phyloP scores from a whole-genome alignment of 208 protist species.

The Leishmania amazonensis region DNA sequence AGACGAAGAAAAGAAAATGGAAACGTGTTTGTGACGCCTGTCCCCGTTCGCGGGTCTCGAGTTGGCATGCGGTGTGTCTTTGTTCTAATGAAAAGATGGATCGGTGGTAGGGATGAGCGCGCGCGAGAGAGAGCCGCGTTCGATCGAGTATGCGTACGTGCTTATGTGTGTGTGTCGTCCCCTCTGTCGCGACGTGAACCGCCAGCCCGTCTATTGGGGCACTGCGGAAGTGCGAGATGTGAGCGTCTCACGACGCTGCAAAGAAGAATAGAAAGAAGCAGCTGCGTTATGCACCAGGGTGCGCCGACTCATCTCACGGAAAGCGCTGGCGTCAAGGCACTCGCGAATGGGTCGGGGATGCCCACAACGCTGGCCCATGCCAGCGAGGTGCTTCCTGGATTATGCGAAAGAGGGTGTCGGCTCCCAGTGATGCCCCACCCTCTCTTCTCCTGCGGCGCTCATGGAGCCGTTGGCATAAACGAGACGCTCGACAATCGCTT shows the following conservation, averaged over 20 bases:
- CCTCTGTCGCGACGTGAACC: neutral
- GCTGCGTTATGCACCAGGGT: neutral
- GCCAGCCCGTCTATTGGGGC: neutral
- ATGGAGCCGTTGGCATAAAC: neutral
- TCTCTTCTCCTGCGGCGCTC: neutral
- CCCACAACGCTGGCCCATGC: neutral
- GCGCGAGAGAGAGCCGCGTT: neutral
- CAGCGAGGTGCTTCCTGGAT: neutral
- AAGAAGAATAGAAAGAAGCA: neutral
- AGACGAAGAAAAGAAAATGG: no score
- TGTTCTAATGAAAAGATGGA: no score
- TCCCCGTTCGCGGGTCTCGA: no score
- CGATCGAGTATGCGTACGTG: neutral
- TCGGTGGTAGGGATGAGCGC: neutral
- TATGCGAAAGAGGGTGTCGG: neutral
- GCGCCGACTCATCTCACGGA: neutral
- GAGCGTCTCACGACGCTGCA: neutral
- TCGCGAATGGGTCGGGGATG: neutral
- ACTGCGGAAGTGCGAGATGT: neutral
- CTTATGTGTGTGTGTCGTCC: neutral
- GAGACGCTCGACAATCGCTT: neutral
- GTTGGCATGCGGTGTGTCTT: no score
- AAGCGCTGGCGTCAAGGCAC: neutral
- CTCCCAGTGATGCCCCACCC: neutral
- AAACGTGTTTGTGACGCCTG: no score